Conservation (phyloP, 768 basidiomycete species). For the Amyloporia xantha region DNA sequence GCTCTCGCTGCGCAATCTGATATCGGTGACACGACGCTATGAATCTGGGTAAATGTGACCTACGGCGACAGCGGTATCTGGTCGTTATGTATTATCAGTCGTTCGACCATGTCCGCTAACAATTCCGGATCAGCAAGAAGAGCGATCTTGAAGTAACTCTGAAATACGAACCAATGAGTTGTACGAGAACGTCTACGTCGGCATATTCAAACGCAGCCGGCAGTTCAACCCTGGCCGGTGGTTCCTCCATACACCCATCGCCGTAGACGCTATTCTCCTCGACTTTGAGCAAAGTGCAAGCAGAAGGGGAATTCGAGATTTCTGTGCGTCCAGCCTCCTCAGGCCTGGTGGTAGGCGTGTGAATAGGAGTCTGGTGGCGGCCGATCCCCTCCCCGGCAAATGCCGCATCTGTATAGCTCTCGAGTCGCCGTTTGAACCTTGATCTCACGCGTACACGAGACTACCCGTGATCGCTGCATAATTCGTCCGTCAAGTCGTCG, state of each 20-base stretch:
- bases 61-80: slow-evolving; percentile 84
- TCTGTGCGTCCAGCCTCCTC: no score
- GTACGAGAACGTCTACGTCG: slow-evolving; percentile 73
- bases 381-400: slow-evolving; percentile 18
- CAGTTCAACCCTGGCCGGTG: slow-evolving; percentile 68
- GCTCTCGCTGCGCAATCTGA: slow-evolving; percentile 53
- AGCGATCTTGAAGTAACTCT: neutral
- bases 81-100: slow-evolving; percentile 94
- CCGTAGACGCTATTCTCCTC: slow-evolving; percentile 29
- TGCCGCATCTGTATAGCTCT: slow-evolving; percentile 48
- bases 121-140: slow-evolving; percentile 11
- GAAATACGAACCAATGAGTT: slow-evolving; percentile 70
- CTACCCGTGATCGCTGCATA: slow-evolving; percentile 14
- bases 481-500: slow-evolving; percentile 13
- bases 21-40: slow-evolving; percentile 14
- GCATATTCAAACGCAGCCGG: slow-evolving; percentile 82
- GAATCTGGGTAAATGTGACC: slow-evolving; percentile 20
- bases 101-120: slow-evolving; percentile 92
- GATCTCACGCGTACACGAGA: slow-evolving; percentile 25
- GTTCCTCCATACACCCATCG: slow-evolving; percentile 88
- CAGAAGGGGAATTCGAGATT: no score
- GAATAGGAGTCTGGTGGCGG: slow-evolving; percentile 5
- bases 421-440: slow-evolving; percentile 49
- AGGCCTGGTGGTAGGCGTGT: no score
- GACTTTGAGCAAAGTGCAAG: slow-evolving; percentile 8